A percentile compares a stretch with the other conserved stretches of the same genome.
phyloP scores from a whole-genome alignment of 768 basidiomycete species.

The Xerocomus potaroensis region DNA sequence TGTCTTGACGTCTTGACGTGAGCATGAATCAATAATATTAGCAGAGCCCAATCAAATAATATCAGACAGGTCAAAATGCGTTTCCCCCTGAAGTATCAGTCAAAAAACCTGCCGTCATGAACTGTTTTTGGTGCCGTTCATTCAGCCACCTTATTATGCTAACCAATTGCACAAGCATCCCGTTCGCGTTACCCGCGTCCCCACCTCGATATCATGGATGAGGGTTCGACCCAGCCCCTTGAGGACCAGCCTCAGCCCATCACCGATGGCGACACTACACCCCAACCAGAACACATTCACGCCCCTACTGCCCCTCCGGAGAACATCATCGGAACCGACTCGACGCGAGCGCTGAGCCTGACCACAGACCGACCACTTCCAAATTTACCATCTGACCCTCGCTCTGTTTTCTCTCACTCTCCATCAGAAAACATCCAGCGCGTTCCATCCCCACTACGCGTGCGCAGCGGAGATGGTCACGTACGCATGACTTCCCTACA shows the following conservation, averaged over 20 bases:
- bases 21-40: too few species aligned
- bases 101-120: too few species aligned
- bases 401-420: background rate
- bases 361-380: constrained; percentile 11
- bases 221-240: background rate
- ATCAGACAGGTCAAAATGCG: too few species aligned
- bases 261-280: background rate
- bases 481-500: constrained; percentile 12
- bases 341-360: background rate
- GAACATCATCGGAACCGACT: background rate
- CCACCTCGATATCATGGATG: constrained; percentile 16
- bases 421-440: constrained; percentile 7
- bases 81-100: too few species aligned
- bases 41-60: too few species aligned
- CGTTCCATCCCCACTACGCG: background rate
- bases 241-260: background rate
- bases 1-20: too few species aligned
- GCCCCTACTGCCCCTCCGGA: background rate
- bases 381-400: constrained; percentile 5
- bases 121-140: too few species aligned
- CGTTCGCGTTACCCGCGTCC: background rate
- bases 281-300: constrained; percentile 6
- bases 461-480: constrained; percentile 16
- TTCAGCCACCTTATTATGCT: too few species aligned
- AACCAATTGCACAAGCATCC: background rate